A percentile compares a stretch with the other conserved stretches of the same genome.
Conservation (phyloP, 768 basidiomycete genomes). For the Boletellus emodensis region DNA sequence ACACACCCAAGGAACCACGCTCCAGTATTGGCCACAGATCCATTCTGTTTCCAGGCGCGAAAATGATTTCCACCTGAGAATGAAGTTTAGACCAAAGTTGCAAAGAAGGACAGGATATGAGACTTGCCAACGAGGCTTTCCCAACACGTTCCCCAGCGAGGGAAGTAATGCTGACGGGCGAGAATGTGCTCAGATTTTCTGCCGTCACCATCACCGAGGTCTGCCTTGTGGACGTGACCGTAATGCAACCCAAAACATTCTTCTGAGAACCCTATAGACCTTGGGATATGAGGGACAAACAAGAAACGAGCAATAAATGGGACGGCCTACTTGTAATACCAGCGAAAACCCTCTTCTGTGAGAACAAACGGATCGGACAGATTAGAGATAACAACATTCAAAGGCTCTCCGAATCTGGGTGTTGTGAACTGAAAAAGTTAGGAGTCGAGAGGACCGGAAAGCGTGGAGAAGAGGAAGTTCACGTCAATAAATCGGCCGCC, state of each 20-base stretch:
- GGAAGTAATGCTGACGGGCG: conserved; percentile 74
- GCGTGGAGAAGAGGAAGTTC: conserved; percentile 22
- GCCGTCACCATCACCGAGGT: conserved; percentile 81
- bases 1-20: conserved; percentile 85
- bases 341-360: conserved; percentile 64
- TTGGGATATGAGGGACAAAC: conserved; percentile 23
- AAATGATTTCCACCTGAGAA: conserved; percentile 78
- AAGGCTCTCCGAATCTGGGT: conserved; percentile 66
- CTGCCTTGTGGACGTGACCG: conserved; percentile 70
- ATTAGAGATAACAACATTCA: conserved; percentile 80
- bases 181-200: conserved; percentile 66
- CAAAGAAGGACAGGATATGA: not conserved
- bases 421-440: conserved; percentile 54
- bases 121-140: conserved; percentile 65
- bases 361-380: conserved; percentile 77
- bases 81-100: conserved; percentile 1
- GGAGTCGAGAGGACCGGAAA: not conserved
- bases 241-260: conserved; percentile 81
- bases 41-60: conserved; percentile 87
- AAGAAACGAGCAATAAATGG: not conserved
- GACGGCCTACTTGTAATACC: conserved; percentile 57
- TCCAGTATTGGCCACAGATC: conserved; percentile 61
- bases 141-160: conserved; percentile 84
- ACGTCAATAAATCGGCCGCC: conserved; percentile 80
- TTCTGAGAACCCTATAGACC: conserved; percentile 76